Conservation (phyloP, 2,329 filamentous ascomycete genomes). For the Aspergillus amoenus region DNA sequence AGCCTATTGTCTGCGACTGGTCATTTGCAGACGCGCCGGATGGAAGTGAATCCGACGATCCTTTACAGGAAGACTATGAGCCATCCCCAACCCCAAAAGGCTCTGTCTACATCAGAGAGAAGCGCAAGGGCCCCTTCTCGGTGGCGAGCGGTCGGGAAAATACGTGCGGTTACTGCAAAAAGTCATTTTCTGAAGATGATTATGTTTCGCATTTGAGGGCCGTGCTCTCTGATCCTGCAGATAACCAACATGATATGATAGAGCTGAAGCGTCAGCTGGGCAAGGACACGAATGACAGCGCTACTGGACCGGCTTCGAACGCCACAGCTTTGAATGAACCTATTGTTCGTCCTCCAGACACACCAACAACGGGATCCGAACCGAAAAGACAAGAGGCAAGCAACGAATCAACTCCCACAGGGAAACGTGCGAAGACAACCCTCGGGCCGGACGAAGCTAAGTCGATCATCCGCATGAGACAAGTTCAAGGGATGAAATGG, state of each 20-base stretch:
- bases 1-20: constrained; percentile 34
- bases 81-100: constrained; percentile 32
- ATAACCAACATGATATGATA: constrained; percentile 14
- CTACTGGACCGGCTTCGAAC: constrained; percentile 5
- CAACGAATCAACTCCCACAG: constrained; percentile 20
- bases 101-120: constrained; percentile 23
- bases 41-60: constrained; percentile 44
- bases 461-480: constrained; percentile 30
- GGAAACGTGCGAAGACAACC: constrained; percentile 13
- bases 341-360: constrained; percentile 1
- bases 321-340: not conserved
- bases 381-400: not conserved
- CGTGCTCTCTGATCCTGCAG: constrained; percentile 7
- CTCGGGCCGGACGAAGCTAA: constrained; percentile 35
- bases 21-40: constrained; percentile 36
- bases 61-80: constrained; percentile 36
- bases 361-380: not conserved
- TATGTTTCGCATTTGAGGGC: constrained; percentile 14
- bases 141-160: constrained; percentile 6
- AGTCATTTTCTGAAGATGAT: constrained; percentile 9
- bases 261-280: constrained; percentile 8
- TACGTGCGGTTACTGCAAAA: constrained; percentile 14
- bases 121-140: constrained; percentile 9
- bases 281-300: constrained; percentile 3
- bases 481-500: constrained; percentile 28